Percentiles rank a stretch among this genome's conserved stretches.
These are phyloP conservation scores for Ceratobasidium sp. DNA, from an alignment of 1,284 basidiomycete genomes.

Conservation along the genomic window DNA sequence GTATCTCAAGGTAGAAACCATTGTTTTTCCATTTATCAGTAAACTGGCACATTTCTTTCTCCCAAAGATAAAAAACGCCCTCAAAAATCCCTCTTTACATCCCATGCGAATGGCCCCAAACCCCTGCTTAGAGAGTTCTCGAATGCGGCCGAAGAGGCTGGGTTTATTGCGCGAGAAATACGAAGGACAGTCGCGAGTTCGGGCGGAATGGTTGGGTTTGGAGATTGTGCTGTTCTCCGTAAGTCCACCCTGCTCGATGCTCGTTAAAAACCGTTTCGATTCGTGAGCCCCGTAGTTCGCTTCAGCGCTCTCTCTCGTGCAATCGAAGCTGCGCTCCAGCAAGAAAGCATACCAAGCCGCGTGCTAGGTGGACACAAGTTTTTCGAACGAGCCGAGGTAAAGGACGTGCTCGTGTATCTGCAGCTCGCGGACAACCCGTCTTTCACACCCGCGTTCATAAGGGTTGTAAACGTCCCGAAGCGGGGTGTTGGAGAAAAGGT, in stretches of 20 bases:
- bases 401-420: constrained; percentile 89
- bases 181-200: constrained; percentile 80
- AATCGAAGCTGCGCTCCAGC: constrained; percentile 83
- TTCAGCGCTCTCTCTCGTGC: constrained; percentile 85
- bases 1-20: constrained; percentile 79
- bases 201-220: constrained; percentile 78
- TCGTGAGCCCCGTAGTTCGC: constrained; percentile 67
- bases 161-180: constrained; percentile 83
- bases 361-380: constrained; percentile 88
- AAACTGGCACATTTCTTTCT: not conserved
- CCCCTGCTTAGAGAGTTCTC: constrained; percentile 66
- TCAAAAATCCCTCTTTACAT: constrained; percentile 79
- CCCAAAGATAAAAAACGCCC: constrained; percentile 76
- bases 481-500: constrained; percentile 88
- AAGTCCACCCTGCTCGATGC: constrained; percentile 54
- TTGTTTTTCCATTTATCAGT: not conserved
- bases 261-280: not conserved
- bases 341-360: constrained; percentile 79
- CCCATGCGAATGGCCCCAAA: constrained; percentile 73
- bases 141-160: constrained; percentile 68
- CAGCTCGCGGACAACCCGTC: constrained; percentile 86
- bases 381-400: constrained; percentile 89
- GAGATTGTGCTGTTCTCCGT: constrained; percentile 88
- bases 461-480: constrained; percentile 78
- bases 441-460: constrained; percentile 81